Evolutionary conservation across 371 early-diverging fungal species (phyloP).

Genomic region (Mucor lusitanicus): DNA sequence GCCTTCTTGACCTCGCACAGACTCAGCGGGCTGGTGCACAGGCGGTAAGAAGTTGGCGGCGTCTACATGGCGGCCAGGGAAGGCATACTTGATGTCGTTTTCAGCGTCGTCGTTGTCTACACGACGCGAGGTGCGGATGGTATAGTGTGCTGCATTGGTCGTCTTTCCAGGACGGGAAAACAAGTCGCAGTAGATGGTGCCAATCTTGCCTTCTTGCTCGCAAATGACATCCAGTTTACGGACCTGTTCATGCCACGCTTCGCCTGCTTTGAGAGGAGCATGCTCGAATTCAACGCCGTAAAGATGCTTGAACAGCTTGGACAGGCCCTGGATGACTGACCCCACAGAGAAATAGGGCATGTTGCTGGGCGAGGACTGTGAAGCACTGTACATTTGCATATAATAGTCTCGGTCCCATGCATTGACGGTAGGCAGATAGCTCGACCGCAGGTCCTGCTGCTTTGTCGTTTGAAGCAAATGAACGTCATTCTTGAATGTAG

Average conservation of each 20-base stretch:
- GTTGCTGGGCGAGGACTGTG: constrained; percentile 14
- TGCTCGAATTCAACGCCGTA: constrained; percentile 87
- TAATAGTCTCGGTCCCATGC: constrained; percentile 89
- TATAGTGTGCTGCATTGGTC: constrained; percentile 92
- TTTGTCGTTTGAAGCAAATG: constrained; percentile 46
- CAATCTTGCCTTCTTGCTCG: constrained; percentile 81
- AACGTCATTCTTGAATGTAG: constrained; percentile 56
- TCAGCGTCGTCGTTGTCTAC: constrained; percentile 79
- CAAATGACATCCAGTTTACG: constrained; percentile 86
- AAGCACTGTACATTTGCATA: constrained; percentile 39
- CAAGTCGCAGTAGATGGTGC: constrained; percentile 93
- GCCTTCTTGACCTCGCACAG: constrained; percentile 48
- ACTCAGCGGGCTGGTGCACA: constrained; percentile 17
- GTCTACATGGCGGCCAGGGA: constrained; percentile 37
- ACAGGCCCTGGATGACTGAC: constrained; percentile 84
- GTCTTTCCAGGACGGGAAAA: constrained; percentile 77
- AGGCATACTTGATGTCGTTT: constrained; percentile 42
- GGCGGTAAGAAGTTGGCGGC: constrained; percentile 32
- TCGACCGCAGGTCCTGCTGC: constrained; percentile 25
- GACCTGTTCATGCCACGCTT: constrained; percentile 90
- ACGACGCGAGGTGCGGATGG: constrained; percentile 87
- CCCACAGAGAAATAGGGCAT: constrained; percentile 85
- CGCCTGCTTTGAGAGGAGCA: constrained; percentile 61
- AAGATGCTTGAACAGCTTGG: constrained; percentile 74
- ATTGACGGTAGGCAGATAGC: constrained; percentile 21